phyloP scores from a whole-genome alignment of 768 basidiomycete genomes.

The Melanogaster broomeanus region DNA sequence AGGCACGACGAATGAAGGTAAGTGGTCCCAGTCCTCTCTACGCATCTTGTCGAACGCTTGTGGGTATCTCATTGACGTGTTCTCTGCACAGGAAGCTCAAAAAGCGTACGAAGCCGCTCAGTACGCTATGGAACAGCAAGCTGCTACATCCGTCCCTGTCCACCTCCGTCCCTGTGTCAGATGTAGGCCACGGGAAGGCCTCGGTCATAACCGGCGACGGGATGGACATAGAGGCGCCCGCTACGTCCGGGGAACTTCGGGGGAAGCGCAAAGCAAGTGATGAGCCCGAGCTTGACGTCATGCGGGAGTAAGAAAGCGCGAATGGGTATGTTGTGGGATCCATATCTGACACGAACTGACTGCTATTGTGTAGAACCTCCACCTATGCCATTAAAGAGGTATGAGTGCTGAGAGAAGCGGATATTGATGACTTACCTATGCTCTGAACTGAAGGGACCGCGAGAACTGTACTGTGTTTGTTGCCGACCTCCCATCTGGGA shows the following conservation, averaged over 20 bases:
- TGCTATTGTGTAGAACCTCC: constrained; percentile 40
- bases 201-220: constrained; percentile 10
- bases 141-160: constrained; percentile 35
- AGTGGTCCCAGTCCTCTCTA: constrained; percentile 8
- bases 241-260: constrained; percentile 39
- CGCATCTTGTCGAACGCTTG: not conserved
- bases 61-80: not conserved
- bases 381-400: constrained; percentile 62
- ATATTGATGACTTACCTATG: not conserved
- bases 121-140: constrained; percentile 42
- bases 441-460: constrained; percentile 67
- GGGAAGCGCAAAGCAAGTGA: constrained; percentile 71
- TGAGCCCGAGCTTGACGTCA: constrained; percentile 32
- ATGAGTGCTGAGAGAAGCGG: not conserved
- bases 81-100: constrained; percentile 56
- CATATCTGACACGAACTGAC: not conserved
- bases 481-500: constrained; percentile 58
- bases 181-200: not conserved
- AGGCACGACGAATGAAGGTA: constrained; percentile 65
- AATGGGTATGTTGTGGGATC: constrained; percentile 46
- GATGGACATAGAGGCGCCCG: constrained; percentile 45
- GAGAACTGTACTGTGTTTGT: constrained; percentile 94
- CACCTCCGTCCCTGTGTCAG: constrained; percentile 18
- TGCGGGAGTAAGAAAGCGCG: constrained; percentile 64
- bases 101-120: constrained; percentile 56